Percentiles rank a stretch among this genome's conserved stretches.
These are phyloP conservation scores for Calycina marina DNA, from an alignment of 2,329 filamentous ascomycete genomes.

Conservation along the genomic window DNA sequence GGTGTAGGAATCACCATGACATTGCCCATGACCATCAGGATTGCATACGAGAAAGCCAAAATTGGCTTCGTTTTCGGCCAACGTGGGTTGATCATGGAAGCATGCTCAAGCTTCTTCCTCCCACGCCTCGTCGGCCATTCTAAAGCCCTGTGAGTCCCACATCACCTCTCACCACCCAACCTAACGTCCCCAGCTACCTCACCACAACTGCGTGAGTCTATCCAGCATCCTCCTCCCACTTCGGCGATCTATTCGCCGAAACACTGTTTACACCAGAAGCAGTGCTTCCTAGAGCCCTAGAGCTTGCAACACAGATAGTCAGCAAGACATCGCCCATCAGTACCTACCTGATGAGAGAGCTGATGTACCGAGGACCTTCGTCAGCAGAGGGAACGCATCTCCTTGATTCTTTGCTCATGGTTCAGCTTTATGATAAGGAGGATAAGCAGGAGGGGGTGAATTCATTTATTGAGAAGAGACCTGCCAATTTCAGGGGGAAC, in stretches of 20 bases:
- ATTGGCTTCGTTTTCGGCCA: conserved; percentile 62
- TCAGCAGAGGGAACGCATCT: conserved; percentile 55
- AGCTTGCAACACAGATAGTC: conserved; percentile 50
- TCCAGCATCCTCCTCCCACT: conserved; percentile 31
- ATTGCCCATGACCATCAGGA: conserved; percentile 31
- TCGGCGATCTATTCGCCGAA: conserved; percentile 50
- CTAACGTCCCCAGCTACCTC: conserved; percentile 27
- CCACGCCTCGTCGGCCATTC: conserved; percentile 51
- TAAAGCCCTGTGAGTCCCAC: conserved; percentile 31
- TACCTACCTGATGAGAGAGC: conserved; percentile 50
- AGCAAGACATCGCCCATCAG: conserved; percentile 48
- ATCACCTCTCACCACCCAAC: not conserved
- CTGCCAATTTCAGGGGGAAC: conserved; percentile 36
- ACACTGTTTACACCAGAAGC: conserved; percentile 38
- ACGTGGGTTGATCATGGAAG: conserved; percentile 56
- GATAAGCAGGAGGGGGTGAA: conserved; percentile 44
- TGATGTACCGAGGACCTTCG: conserved; percentile 45
- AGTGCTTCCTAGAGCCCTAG: conserved; percentile 48
- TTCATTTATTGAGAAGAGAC: conserved; percentile 43
- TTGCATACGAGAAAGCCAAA: conserved; percentile 34
- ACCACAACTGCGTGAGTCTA: conserved; percentile 51
- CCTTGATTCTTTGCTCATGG: conserved; percentile 47
- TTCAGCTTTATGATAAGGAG: conserved; percentile 36
- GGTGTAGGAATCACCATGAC: conserved; percentile 32
- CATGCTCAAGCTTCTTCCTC: conserved; percentile 55